These are phyloP conservation scores for Vitis cinerea DNA, from an alignment of 164 flowering plant species.

Conservation along the genomic window DNA sequence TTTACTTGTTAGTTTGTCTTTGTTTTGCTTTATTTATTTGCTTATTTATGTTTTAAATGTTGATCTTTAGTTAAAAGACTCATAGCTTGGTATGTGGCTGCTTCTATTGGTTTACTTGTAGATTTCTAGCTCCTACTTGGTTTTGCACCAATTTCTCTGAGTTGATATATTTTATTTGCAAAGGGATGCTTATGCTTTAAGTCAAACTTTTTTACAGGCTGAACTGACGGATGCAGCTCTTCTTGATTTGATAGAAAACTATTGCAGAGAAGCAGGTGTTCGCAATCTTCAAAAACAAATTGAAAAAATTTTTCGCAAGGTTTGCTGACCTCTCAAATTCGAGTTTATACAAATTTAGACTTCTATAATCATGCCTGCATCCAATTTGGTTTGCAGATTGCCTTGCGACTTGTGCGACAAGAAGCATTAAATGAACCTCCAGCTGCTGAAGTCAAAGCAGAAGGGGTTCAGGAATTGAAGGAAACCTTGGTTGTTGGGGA, in stretches of 20 bases:
- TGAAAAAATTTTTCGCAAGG: conserved; percentile 99
- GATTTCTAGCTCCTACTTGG: too few relatives aligned
- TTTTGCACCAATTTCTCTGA: too few relatives aligned
- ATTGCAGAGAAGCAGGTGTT: conserved; percentile 97
- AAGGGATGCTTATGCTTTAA: too few relatives aligned
- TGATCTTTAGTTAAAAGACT: too few relatives aligned
- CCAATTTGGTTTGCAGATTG: conserved; percentile 52
- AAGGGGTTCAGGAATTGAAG: conserved; percentile 17
- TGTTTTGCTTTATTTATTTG: too few relatives aligned
- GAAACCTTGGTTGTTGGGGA: conserved; percentile 17
- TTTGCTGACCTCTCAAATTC: conserved; percentile 17
- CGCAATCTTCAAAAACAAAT: conserved; percentile 95
- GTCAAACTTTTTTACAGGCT: conserved; percentile 50
- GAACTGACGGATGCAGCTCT: conserved; percentile 94
- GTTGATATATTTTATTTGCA: too few relatives aligned
- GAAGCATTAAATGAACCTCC: conserved; percentile 40
- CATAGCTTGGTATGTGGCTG: too few relatives aligned
- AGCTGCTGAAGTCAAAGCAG: conserved; percentile 23
- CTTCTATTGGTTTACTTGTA: too few relatives aligned
- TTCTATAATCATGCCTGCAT: too few relatives aligned
- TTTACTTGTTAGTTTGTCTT: too few relatives aligned
- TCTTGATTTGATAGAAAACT: conserved; percentile 80
- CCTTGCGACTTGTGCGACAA: conserved; percentile 79
- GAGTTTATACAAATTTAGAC: too few relatives aligned
- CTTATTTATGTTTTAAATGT: too few relatives aligned